phyloP scores from a whole-genome alignment of 805 yeast genomes.

The Ogataea wickerhamii region DNA sequence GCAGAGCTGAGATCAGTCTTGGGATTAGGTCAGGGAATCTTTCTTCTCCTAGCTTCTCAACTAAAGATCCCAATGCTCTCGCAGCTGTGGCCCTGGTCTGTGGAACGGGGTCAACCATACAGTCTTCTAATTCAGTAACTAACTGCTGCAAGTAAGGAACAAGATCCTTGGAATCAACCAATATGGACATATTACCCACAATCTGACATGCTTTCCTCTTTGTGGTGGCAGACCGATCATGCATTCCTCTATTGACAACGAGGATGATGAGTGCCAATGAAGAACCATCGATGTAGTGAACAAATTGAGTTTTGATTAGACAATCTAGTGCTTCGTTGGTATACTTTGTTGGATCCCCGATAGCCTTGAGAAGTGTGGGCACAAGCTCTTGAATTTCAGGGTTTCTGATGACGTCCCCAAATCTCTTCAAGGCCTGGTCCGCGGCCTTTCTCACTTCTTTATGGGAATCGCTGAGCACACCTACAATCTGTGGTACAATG shows the following conservation, averaged over 20 bases:
- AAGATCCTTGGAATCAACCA: conserved; percentile 85
- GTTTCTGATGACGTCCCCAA: conserved; percentile 95
- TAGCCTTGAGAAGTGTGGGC: conserved; percentile 82
- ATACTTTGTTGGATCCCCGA: conserved; percentile 90
- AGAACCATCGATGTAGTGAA: conserved; percentile 97
- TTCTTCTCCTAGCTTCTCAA: conserved; percentile 94
- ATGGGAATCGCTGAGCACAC: conserved; percentile 90
- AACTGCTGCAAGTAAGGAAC: conserved; percentile 76
- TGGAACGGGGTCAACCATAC: conserved; percentile 99
- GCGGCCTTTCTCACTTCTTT: conserved; percentile 97
- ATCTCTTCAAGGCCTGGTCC: conserved; percentile 78
- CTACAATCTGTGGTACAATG: conserved; percentile 95
- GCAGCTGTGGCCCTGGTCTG: conserved; percentile 96
- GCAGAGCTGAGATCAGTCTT: conserved; percentile 67
- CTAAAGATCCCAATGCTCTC: conserved; percentile 92
- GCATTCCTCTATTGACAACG: conserved; percentile 93
- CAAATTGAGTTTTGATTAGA: conserved; percentile 85
- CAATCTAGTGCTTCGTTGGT: conserved; percentile 87
- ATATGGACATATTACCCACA: conserved; percentile 97
- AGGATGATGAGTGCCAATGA: conserved; percentile 92
- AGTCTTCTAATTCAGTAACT: conserved; percentile 78
- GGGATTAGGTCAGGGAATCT: conserved; percentile 90
- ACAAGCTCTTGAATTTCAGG: conserved; percentile 95
- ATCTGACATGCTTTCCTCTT: conserved; percentile 95
- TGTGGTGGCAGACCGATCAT: conserved; percentile 87